Evolutionary conservation across 768 basidiomycete species (phyloP), one percentile per base, ranked within the genome.

Genomic region (Neoboletus magnificus): DNA sequence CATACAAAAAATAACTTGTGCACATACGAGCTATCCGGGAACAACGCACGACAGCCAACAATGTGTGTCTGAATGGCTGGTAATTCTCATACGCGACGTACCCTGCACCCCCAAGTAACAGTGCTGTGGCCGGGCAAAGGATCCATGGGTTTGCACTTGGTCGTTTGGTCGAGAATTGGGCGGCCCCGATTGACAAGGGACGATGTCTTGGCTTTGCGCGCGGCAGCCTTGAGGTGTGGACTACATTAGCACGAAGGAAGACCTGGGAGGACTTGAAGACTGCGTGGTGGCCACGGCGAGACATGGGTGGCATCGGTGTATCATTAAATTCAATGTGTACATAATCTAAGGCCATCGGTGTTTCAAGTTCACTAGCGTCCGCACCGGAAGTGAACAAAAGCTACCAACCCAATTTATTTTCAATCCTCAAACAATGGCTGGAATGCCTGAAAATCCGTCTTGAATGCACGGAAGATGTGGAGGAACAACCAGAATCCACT

Each of bases 21-120:
- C 71, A 67, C 73, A 72, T 72, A 80, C 82, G 74, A 50, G 87
- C 93, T 50, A 97, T 81, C 48, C 91, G 80, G 4, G 87, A 86
- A 68, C 93, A 95, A 54, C 96, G 82, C 42, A 84, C 74, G 23
- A 80, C 74, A 12, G 95, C 93, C 49, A 96, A 77, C 7, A 81
- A 70, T 3, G 82, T 74, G 71, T 96, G 88, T 41, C 92, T 79
- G 65, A 92, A 85, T 1, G 92, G 85, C 52, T 88, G 80, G 56
- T 77, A 81, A 32, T 82, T 79, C 55, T 91, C 73, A 71, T 92
- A 96, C 15, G 84, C 80, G 49, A 79, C 51, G 35, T 69, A 73
- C 1, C 68, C 66, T 4, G 59, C 65, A 7, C 74, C 74, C 11
- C 65, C 66, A 2, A 76, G 57, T 11, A 68, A 54, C 15, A 76